Evolutionary conservation across 495 filamentous ascomycete genomes (phyloP).

Genomic region (Beverwykella pulmonaria): DNA sequence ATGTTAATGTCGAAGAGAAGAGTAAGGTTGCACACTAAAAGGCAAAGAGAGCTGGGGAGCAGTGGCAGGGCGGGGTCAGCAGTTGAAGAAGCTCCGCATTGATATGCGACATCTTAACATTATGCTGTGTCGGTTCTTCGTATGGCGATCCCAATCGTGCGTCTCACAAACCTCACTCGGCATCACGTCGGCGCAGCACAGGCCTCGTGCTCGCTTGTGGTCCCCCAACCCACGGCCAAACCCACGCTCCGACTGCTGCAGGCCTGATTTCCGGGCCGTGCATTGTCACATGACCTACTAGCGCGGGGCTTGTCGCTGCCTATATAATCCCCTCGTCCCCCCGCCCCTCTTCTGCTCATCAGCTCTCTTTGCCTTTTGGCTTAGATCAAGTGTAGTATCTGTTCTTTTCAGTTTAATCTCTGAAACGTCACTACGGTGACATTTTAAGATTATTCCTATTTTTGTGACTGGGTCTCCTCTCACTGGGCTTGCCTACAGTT

Average conservation of each 20-base stretch:
- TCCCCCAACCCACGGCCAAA: too few relatives aligned
- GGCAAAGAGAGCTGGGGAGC: not conserved
- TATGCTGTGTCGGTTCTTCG: too few relatives aligned
- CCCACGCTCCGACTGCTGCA: too few relatives aligned
- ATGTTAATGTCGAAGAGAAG: not conserved
- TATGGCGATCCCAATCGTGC: too few relatives aligned
- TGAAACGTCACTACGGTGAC: not conserved
- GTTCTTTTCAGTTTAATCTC: constrained; percentile 78
- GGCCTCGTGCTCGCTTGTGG: too few relatives aligned
- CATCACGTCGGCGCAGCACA: too few relatives aligned
- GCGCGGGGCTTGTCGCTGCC: not conserved
- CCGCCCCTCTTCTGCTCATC: not conserved
- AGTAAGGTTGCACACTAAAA: not conserved
- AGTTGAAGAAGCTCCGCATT: too few relatives aligned
- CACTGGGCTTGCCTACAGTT: constrained; percentile 3
- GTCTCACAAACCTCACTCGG: too few relatives aligned
- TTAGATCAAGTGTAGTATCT: constrained; percentile 99
- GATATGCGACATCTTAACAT: too few relatives aligned
- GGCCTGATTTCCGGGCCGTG: too few relatives aligned
- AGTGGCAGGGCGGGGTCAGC: not conserved
- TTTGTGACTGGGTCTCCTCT: constrained; percentile 3
- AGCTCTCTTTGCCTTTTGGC: constrained; percentile 41
- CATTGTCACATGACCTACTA: not conserved
- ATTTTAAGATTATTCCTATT: constrained; percentile 5
- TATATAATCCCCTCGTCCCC: not conserved